These are phyloP conservation scores for Boletus patriciae DNA, from an alignment of 768 basidiomycete genomes.

Conservation along the genomic window DNA sequence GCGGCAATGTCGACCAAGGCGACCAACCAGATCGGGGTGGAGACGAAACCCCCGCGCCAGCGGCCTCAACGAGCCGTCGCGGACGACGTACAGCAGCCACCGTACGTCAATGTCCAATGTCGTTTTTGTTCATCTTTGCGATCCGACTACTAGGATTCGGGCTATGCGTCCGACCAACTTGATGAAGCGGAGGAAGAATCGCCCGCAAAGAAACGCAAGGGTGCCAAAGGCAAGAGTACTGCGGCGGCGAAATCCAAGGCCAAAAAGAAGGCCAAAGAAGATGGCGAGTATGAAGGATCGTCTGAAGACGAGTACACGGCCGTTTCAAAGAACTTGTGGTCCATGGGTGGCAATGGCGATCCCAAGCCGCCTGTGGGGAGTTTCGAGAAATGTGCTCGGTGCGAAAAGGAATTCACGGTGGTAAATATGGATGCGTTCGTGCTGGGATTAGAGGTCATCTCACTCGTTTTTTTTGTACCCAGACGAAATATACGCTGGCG, in stretches of 20 bases:
- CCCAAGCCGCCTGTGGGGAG: conserved; percentile 71
- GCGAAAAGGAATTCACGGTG: conserved; percentile 83
- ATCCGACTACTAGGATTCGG: conserved; percentile 28
- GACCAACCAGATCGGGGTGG: conserved; percentile 15
- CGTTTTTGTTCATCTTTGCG: neutral
- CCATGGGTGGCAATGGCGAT: conserved; percentile 29
- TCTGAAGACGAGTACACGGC: conserved; percentile 70
- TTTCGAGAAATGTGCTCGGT: conserved; percentile 79
- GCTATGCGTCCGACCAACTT: conserved; percentile 73
- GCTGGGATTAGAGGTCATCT: neutral
- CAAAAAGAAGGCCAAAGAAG: conserved; percentile 42
- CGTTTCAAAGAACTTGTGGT: conserved; percentile 51
- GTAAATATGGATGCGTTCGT: conserved; percentile 45
- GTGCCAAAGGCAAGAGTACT: conserved; percentile 41
- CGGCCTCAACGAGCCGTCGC: conserved; percentile 15
- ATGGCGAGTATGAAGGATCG: conserved; percentile 51
- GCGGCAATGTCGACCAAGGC: conserved; percentile 8
- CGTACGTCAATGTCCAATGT: conserved; percentile 2
- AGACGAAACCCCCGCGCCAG: neutral
- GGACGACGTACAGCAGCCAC: conserved; percentile 12
- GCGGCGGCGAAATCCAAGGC: conserved; percentile 43
- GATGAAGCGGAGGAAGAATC: conserved; percentile 55
- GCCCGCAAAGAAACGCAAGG: conserved; percentile 56
- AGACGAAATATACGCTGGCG: conserved; percentile 88
- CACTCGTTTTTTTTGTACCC: neutral